These are phyloP conservation scores for Sisymbrium irio DNA, from an alignment of 345 rosid genomes.

Conservation along the genomic window DNA sequence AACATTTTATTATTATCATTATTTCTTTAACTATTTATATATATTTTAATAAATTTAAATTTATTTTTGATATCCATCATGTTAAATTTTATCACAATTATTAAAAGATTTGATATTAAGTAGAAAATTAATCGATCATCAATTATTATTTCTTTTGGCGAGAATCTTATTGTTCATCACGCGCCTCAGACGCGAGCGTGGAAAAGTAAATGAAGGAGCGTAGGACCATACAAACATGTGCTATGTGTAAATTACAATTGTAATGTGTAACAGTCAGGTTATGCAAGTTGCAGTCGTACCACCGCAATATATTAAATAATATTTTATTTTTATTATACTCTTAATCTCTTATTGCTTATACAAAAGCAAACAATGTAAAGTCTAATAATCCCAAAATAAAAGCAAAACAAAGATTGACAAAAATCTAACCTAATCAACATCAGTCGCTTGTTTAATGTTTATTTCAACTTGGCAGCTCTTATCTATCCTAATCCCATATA, in stretches of 20 bases:
- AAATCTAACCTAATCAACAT: slow-evolving; percentile 31
- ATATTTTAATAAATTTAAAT: no score
- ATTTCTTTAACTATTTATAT: no score
- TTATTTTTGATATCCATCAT: no score
- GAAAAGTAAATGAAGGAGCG: not conserved
- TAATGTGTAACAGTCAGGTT: not conserved
- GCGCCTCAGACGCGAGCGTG: not conserved
- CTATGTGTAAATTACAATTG: not conserved
- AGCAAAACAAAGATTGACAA: slow-evolving; percentile 30
- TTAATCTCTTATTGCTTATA: not conserved
- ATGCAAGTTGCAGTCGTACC: slow-evolving; percentile 19
- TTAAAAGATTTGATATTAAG: not conserved
- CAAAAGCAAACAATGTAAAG: not conserved
- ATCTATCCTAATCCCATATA: slow-evolving; percentile 16
- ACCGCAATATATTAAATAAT: not conserved
- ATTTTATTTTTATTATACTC: not conserved
- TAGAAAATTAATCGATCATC: not conserved
- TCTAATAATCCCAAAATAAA: slow-evolving; percentile 16
- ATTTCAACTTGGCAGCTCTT: slow-evolving; percentile 15
- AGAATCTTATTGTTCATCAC: not conserved
- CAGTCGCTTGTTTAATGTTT: slow-evolving; percentile 9
- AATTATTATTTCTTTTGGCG: not conserved
- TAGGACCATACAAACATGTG: slow-evolving; percentile 18
- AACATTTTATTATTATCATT: no score
- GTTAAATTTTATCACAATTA: not conserved